Conservation (phyloP, 257 asterid species). For the Lycium ferocissimum region DNA sequence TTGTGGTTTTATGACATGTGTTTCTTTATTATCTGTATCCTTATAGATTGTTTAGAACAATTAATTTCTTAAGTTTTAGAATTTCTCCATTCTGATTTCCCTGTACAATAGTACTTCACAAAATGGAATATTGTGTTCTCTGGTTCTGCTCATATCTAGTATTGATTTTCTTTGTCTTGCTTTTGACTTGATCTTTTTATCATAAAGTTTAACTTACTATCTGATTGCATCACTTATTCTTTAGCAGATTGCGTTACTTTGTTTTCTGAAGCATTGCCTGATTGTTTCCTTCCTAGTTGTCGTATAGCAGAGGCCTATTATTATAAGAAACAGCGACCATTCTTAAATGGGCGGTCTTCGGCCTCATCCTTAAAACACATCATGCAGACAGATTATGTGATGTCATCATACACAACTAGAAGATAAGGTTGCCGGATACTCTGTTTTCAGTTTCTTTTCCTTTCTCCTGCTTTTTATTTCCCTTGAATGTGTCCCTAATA, state of each 20-base stretch:
- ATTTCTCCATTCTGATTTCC: conserved; percentile 9
- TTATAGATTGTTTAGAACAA: neutral
- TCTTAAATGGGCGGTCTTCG: neutral
- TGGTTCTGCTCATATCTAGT: neutral
- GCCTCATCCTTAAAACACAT: neutral
- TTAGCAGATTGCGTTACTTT: neutral
- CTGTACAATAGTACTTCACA: neutral
- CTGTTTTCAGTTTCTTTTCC: neutral
- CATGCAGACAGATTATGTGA: neutral
- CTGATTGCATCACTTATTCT: neutral
- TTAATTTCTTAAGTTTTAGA: neutral
- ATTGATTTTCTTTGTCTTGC: neutral
- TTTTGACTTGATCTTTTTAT: neutral
- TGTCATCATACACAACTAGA: neutral
- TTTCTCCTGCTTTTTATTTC: neutral
- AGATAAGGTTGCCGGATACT: neutral
- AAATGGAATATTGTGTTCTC: neutral
- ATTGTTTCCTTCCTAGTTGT: neutral
- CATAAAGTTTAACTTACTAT: neutral
- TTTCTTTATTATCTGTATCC: conserved; percentile 6
- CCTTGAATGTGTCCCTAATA: neutral
- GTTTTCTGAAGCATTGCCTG: neutral
- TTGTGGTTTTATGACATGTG: neutral
- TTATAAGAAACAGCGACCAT: neutral
- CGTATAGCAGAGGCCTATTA: neutral